phyloP scores from a whole-genome alignment of 768 basidiomycete genomes.

The Leucocoprinus leucothites region DNA sequence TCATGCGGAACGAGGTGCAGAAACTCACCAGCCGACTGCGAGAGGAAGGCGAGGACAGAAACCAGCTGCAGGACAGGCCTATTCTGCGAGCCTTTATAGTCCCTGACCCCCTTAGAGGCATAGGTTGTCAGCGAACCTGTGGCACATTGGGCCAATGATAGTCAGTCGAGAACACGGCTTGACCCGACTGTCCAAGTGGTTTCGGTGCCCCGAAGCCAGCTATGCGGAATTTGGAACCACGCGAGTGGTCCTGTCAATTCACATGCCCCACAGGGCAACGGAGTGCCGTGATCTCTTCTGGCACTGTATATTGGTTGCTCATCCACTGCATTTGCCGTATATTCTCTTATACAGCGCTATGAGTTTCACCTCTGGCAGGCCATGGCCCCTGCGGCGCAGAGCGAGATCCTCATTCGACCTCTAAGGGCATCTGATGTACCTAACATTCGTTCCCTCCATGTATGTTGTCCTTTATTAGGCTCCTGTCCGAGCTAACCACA shows the following conservation, averaged over 20 bases:
- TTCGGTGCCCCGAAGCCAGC: not conserved
- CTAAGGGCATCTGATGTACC: constrained; percentile 33
- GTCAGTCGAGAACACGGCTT: not conserved
- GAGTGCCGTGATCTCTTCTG: not conserved
- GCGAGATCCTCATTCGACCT: constrained; percentile 28
- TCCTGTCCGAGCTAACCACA: not conserved
- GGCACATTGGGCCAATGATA: not conserved
- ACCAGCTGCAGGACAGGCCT: not conserved
- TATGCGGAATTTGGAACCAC: not conserved
- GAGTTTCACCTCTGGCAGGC: not conserved
- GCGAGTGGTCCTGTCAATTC: not conserved
- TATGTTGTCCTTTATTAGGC: constrained; percentile 21
- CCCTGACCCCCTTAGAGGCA: not conserved
- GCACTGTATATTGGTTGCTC: not conserved
- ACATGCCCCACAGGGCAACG: constrained; percentile 10
- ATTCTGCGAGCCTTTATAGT: not conserved
- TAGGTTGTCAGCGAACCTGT: not conserved
- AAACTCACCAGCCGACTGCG: not conserved
- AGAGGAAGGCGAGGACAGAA: not conserved
- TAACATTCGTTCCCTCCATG: constrained; percentile 38
- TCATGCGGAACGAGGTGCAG: not conserved
- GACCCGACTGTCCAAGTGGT: constrained; percentile 17
- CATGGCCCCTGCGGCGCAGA: constrained; percentile 14
- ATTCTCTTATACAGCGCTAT: not conserved
- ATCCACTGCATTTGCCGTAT: not conserved